phyloP scores from a whole-genome alignment of 306 rosid genomes.

The Begonia masoniana region DNA sequence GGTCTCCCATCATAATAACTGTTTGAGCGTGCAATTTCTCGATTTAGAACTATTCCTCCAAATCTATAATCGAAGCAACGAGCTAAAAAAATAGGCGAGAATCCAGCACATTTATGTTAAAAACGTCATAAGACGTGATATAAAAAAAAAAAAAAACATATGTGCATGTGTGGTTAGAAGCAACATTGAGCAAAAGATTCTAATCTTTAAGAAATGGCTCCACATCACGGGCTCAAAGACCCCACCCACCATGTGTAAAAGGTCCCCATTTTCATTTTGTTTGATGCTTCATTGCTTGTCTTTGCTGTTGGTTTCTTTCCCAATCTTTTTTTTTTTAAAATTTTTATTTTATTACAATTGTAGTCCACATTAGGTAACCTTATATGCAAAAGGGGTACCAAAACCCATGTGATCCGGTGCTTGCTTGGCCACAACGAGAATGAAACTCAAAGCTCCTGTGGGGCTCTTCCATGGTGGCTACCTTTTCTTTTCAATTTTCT shows the following conservation, averaged over 20 bases:
- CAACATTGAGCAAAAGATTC: slow-evolving; percentile 45
- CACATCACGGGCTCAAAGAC: slow-evolving; percentile 22
- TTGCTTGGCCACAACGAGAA: slow-evolving; percentile 45
- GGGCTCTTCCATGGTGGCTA: slow-evolving; percentile 13
- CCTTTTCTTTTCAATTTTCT: slow-evolving; percentile 3
- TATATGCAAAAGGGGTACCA: slow-evolving; percentile 32
- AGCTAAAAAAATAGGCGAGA: no score
- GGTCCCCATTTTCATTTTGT: slow-evolving; percentile 72
- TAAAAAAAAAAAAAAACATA: not conserved
- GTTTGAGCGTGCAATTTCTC: no score
- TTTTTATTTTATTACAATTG: slow-evolving; percentile 13
- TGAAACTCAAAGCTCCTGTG: slow-evolving; percentile 28
- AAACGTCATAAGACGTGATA: not conserved
- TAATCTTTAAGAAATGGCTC: slow-evolving; percentile 45
- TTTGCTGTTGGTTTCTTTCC: slow-evolving; percentile 54
- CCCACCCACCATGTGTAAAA: slow-evolving; percentile 72
- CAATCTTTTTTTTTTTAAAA: slow-evolving; percentile 23
- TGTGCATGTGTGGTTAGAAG: slow-evolving; percentile 21
- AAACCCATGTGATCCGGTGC: slow-evolving; percentile 84
- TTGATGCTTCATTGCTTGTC: slow-evolving; percentile 44
- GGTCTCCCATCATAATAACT: no score
- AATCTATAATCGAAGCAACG: no score
- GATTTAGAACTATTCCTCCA: no score
- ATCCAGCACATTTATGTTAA: not conserved
- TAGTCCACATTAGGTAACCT: slow-evolving; percentile 48